Percentiles rank a stretch among this genome's conserved stretches.
Conservation (phyloP, 345 rosid genomes). For the Turnera subulata region DNA sequence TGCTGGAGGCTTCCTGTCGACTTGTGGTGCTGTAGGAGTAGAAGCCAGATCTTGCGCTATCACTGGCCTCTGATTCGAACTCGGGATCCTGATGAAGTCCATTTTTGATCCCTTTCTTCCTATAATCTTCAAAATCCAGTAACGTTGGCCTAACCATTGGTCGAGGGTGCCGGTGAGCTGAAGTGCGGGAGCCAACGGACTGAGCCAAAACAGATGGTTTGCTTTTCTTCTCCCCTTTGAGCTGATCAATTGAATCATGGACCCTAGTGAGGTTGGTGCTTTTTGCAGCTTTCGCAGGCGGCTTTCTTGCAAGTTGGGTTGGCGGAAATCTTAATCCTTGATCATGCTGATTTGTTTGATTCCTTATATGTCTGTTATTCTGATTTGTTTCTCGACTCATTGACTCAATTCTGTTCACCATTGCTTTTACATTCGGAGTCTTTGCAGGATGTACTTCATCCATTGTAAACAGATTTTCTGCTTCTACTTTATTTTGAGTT, state of each 20-base stretch:
- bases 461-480: neutral
- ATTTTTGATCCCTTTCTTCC: neutral
- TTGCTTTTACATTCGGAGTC: neutral
- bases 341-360: neutral
- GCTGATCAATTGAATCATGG: neutral
- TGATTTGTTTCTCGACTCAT: slow-evolving; percentile 1
- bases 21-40: neutral
- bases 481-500: neutral
- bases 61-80: neutral
- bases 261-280: neutral
- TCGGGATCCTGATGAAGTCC: neutral
- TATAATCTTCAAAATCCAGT: neutral
- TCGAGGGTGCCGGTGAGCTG: no score
- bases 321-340: neutral
- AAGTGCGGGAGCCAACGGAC: no score
- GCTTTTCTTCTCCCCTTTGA: neutral
- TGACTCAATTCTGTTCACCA: neutral
- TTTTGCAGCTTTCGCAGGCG: neutral
- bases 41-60: neutral
- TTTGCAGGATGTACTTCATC: neutral
- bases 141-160: slow-evolving; percentile 1
- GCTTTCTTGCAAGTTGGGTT: neutral
- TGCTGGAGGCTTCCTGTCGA: neutral
- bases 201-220: neutral
- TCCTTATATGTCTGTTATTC: neutral